phyloP scores from a whole-genome alignment of 2,329 filamentous ascomycete species.

The Aureobasidium zeae region DNA sequence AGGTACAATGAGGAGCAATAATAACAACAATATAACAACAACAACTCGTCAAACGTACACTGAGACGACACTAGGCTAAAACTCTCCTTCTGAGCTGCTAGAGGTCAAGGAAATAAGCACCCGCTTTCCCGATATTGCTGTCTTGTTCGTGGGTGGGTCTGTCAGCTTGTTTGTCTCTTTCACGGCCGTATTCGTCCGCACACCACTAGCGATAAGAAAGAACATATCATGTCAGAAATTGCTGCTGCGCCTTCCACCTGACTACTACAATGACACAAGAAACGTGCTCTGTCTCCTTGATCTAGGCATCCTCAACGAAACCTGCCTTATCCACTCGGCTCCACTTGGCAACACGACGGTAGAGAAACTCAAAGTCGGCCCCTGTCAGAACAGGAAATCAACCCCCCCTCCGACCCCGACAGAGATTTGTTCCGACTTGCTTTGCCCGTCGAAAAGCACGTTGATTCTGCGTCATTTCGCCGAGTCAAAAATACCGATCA shows the following conservation, averaged over 20 bases:
- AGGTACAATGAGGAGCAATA: too few relatives aligned
- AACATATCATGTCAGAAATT: background rate
- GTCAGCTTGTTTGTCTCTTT: background rate
- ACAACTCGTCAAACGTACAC: constrained; percentile 6
- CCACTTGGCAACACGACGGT: background rate
- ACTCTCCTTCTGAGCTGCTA: background rate
- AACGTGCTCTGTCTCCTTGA: background rate
- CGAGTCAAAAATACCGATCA: too few relatives aligned
- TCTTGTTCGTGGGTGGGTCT: background rate
- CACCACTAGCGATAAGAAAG: background rate
- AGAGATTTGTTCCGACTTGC: background rate
- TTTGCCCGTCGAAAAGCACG: constrained; percentile 9
- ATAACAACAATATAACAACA: background rate
- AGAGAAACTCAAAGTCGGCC: background rate
- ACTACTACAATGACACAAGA: background rate
- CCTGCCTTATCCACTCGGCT: background rate
- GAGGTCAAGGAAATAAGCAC: background rate
- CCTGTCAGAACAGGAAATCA: background rate
- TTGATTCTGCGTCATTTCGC: too few relatives aligned
- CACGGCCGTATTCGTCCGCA: constrained; percentile 1
- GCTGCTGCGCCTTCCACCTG: background rate
- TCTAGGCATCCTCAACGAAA: constrained; percentile 10
- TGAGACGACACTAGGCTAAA: constrained; percentile 3
- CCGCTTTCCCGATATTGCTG: background rate
- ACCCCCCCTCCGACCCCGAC: background rate